Evolutionary conservation across 2,329 filamentous ascomycete species (phyloP).

Genomic region (Cercospora zeae-maydis): DNA sequence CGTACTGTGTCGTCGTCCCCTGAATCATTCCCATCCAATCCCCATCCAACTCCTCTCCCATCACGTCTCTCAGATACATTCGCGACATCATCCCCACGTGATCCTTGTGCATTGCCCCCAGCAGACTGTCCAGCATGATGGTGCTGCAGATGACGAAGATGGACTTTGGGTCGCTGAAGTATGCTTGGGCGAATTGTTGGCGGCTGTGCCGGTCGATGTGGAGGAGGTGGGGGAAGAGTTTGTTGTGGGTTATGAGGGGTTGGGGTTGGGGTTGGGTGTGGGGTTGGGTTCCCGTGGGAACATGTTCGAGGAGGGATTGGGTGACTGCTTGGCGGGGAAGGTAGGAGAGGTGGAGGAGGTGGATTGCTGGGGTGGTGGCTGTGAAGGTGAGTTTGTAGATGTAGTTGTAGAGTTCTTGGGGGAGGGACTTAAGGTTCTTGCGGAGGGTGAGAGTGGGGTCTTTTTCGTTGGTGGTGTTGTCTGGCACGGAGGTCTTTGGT

Average conservation of each 20-base stretch:
- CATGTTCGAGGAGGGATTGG: background rate
- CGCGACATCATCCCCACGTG: background rate
- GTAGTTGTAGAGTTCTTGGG: background rate
- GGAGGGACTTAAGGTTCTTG: background rate
- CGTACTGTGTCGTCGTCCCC: background rate
- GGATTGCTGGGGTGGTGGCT: background rate
- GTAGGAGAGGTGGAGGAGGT: background rate
- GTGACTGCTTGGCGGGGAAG: background rate
- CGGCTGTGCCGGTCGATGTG: background rate
- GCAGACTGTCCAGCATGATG: background rate
- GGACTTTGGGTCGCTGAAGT: background rate
- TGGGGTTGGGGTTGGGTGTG: background rate
- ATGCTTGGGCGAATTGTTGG: background rate
- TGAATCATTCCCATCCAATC: background rate
- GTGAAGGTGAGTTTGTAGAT: background rate
- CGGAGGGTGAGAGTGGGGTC: background rate
- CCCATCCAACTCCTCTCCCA: background rate
- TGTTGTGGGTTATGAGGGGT: background rate
- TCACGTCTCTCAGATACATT: background rate
- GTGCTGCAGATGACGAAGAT: background rate
- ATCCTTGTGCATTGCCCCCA: background rate
- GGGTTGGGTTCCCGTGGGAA: no score
- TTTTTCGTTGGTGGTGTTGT: background rate
- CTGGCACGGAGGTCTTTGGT: background rate
- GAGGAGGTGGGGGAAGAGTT: background rate